These are phyloP conservation scores for Arthrinium puccinioides DNA, from an alignment of 2,329 filamentous ascomycete genomes.

Conservation along the genomic window DNA sequence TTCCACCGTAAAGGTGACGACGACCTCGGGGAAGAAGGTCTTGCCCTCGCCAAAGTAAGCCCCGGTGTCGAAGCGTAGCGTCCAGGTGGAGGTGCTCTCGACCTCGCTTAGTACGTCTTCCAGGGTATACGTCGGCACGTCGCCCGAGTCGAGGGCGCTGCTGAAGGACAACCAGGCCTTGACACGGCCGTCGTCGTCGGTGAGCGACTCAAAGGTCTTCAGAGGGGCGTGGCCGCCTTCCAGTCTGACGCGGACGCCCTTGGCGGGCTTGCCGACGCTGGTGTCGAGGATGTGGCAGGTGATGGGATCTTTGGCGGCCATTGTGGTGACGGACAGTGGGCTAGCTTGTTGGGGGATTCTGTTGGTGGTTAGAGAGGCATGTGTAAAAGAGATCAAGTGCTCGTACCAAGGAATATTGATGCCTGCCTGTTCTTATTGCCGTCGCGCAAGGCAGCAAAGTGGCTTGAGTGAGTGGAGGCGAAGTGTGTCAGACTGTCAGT, in stretches of 20 bases:
- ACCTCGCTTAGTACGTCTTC: conserved; percentile 44
- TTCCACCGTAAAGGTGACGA: conserved; percentile 44
- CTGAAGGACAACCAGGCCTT: conserved; percentile 58
- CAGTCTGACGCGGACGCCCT: conserved; percentile 59
- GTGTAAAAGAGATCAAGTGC: too few relatives aligned
- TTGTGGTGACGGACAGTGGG: too few relatives aligned
- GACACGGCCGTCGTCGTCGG: conserved; percentile 71
- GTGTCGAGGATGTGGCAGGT: conserved; percentile 87
- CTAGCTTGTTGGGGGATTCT: too few relatives aligned
- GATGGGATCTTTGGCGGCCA: conserved; percentile 64
- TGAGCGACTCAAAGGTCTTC: conserved; percentile 56
- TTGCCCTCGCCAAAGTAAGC: conserved; percentile 60
- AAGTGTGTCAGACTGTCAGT: too few relatives aligned
- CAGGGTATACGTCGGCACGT: conserved; percentile 51
- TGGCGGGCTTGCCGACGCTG: conserved; percentile 61
- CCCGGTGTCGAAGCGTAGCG: conserved; percentile 65
- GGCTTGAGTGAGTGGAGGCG: too few relatives aligned
- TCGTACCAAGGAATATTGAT: too few relatives aligned
- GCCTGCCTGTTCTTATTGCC: too few relatives aligned
- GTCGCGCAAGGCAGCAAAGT: too few relatives aligned
- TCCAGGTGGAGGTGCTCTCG: conserved; percentile 49
- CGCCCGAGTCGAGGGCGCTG: conserved; percentile 40
- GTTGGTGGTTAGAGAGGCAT: too few relatives aligned
- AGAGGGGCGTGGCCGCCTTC: conserved; percentile 31
- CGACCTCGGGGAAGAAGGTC: conserved; percentile 55